Base-by-base conservation (phyloP, 2,329 filamentous ascomycete genomes). In the Hirsutella thompsonii region DNA sequence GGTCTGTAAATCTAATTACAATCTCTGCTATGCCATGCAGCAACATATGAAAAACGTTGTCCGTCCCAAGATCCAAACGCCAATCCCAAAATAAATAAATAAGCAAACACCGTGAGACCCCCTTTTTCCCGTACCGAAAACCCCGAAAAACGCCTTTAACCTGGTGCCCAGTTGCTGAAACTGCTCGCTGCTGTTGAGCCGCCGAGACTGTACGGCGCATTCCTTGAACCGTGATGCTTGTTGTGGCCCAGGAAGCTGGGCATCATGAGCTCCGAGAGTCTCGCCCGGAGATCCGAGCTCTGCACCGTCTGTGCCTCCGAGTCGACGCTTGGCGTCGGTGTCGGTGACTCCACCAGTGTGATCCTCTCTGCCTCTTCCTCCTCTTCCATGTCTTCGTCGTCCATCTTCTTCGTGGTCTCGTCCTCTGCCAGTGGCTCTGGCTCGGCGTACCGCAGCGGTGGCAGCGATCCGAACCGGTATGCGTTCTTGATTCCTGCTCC, bases 371-470 rank as follows among this genome's bases (percentile, higher is more conserved):
- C 32, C 2, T 32, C n/a, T 8, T 20, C n/a, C 10, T n/a, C 30
- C 16, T 26, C 37, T 10, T 39, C 41, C 10, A 11, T 21, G 5
- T 35, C 29, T n/a, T 39, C 36, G 14, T 30, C 6, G 4, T 29
- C n/a, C 36, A 18, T 14, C 20, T 30, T 2, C 18, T 30, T 21
- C n/a, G 6, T 5, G 5, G 23, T 32, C 16, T n/a, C 23, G 3
- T 39, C 36, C 4, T 49, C 45, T 34, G 45, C 47, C 4, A 44
- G 8, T 3, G 29, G 36, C n/a, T 35, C 47, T 23, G 45, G 42
- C 21, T 52, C 48, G 10, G 34, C 39, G 26, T 51, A 54, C 6
- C 48, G 41, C 30, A 52, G 42, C 3, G 50, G 46, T 5, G 44
- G 42, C 16, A 38, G 37, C 0, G 46, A 44, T 9, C 50, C 47